Evolutionary conservation across 2,329 filamentous ascomycete species (phyloP).

Genomic region (Chaetomium sp.): DNA sequence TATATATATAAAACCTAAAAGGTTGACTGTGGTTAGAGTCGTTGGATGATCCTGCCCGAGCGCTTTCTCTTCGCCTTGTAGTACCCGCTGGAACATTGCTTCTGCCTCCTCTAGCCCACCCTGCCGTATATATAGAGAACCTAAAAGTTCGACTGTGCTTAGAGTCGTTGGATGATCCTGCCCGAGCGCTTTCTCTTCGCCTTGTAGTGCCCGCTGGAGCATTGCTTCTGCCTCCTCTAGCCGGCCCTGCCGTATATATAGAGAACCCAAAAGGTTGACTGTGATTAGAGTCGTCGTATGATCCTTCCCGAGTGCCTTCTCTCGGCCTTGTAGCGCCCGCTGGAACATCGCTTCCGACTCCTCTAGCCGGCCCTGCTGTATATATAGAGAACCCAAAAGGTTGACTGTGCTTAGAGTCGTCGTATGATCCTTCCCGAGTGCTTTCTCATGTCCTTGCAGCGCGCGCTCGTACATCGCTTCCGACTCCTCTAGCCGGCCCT

Average conservation of each 20-base stretch:
- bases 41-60: constrained; percentile 1
- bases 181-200: constrained; percentile 5
- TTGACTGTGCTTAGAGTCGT: too few species aligned
- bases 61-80: neutral
- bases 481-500: constrained; percentile 6
- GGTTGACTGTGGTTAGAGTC: constrained; percentile 4
- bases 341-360: too few species aligned
- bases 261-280: too few species aligned
- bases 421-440: too few species aligned
- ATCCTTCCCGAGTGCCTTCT: too few species aligned
- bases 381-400: too few species aligned
- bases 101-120: constrained; percentile 6
- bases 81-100: constrained; percentile 7
- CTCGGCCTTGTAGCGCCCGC: too few species aligned
- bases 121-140: constrained; percentile 4
- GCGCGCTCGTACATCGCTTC: constrained; percentile 10
- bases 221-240: constrained; percentile 8
- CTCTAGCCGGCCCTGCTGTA: too few species aligned
- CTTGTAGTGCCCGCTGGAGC: constrained; percentile 9
- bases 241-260: too few species aligned
- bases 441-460: too few species aligned
- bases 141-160: constrained; percentile 2
- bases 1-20: constrained; percentile 5
- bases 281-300: too few species aligned
- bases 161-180: constrained; percentile 12